Evolutionary conservation across 441 rosid species (phyloP).

Genomic region (Populus tomentosa): DNA sequence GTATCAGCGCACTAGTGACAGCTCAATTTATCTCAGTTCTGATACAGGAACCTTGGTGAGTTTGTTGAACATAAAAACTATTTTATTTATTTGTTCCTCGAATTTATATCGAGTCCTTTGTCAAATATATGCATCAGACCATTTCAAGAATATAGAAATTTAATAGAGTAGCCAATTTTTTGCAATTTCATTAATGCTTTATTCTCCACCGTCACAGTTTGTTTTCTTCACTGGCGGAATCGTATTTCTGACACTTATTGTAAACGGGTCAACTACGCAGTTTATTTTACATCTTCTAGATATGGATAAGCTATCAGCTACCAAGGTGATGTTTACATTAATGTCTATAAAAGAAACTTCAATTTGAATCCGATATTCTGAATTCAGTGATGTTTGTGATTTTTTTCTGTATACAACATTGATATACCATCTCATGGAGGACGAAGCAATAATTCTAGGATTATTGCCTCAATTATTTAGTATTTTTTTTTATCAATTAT

Average conservation of each 20-base stretch:
- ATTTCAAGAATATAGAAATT: background rate
- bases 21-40: slow-evolving; percentile 40
- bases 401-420: background rate
- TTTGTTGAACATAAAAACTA: slow-evolving; percentile 16
- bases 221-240: slow-evolving; percentile 94
- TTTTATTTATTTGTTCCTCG: background rate
- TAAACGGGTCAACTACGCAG: slow-evolving; percentile 93
- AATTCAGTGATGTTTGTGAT: background rate
- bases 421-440: background rate
- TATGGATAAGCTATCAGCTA: slow-evolving; percentile 61
- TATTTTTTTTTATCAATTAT: too few species aligned
- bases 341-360: background rate
- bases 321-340: slow-evolving; percentile 54
- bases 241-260: slow-evolving; percentile 79
- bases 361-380: background rate
- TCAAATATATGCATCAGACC: background rate
- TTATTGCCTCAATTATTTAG: background rate
- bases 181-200: background rate
- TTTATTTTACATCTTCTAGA: slow-evolving; percentile 62
- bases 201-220: slow-evolving; percentile 48
- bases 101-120: background rate
- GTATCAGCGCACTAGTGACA: slow-evolving; percentile 61
- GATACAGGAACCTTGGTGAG: slow-evolving; percentile 84
- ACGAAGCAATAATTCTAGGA: background rate
- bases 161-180: background rate